Percentiles rank a stretch among this genome's conserved stretches.
These are phyloP conservation scores for Aspergillus persii DNA, from an alignment of 2,329 filamentous ascomycete species.

Conservation along the genomic window DNA sequence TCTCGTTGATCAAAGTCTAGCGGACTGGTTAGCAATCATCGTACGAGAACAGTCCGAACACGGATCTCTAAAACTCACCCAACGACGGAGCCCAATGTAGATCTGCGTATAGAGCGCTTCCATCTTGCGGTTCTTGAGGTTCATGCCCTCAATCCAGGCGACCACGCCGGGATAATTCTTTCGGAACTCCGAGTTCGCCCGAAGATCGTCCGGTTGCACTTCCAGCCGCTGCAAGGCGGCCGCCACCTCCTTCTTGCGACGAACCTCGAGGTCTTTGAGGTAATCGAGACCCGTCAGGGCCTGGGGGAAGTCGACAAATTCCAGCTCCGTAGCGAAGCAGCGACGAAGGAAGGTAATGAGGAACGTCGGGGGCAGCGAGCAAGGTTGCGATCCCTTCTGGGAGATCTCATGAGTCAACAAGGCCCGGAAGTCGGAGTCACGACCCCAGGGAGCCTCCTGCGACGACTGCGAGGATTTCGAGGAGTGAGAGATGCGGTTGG, in stretches of 20 bases:
- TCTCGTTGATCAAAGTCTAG: slow-evolving; percentile 63
- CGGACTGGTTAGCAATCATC: slow-evolving; percentile 18
- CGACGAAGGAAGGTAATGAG: slow-evolving; percentile 61
- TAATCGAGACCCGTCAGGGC: slow-evolving; percentile 66
- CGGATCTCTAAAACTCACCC: slow-evolving; percentile 47
- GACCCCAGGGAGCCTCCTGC: slow-evolving; percentile 25
- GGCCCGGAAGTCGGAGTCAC: slow-evolving; percentile 43
- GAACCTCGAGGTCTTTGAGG: slow-evolving; percentile 60
- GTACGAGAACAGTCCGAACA: background rate
- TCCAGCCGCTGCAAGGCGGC: slow-evolving; percentile 55
- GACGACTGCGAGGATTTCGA: slow-evolving; percentile 25
- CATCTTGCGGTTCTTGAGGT: slow-evolving; percentile 51
- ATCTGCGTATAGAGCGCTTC: slow-evolving; percentile 60
- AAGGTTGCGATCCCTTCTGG: slow-evolving; percentile 58
- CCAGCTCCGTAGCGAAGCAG: slow-evolving; percentile 56
- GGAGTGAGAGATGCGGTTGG: slow-evolving; percentile 34
- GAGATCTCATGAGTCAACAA: slow-evolving; percentile 53
- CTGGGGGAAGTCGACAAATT: slow-evolving; percentile 63
- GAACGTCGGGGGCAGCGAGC: slow-evolving; percentile 61
- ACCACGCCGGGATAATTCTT: slow-evolving; percentile 55
- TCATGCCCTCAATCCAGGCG: slow-evolving; percentile 54
- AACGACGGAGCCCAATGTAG: slow-evolving; percentile 61
- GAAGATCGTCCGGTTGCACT: slow-evolving; percentile 49
- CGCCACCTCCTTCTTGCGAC: slow-evolving; percentile 58
- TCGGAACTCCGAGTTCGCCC: slow-evolving; percentile 49